A percentile compares a stretch with the other conserved stretches of the same genome.
These are phyloP conservation scores for Colletotrichum lini DNA, from an alignment of 2,329 filamentous ascomycete genomes.

Conservation along the genomic window DNA sequence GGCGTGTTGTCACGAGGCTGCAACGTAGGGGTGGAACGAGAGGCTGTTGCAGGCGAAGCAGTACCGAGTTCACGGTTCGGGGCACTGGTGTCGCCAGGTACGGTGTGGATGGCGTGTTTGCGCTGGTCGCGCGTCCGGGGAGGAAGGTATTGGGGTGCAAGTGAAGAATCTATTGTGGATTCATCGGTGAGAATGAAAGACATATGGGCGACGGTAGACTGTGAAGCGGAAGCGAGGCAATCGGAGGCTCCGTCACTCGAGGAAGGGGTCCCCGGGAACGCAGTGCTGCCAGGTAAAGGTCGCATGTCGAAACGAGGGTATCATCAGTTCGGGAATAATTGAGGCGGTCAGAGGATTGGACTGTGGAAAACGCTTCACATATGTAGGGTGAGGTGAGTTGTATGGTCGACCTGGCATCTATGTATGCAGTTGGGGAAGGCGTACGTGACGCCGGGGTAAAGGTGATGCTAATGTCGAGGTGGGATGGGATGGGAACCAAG, in stretches of 20 bases:
- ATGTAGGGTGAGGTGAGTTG: not conserved
- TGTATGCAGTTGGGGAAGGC: constrained; percentile 1
- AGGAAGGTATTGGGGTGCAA: constrained; percentile 47
- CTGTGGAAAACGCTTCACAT: not conserved
- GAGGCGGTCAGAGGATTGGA: not conserved
- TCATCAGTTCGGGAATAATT: constrained; percentile 22
- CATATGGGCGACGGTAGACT: constrained; percentile 60
- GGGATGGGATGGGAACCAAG: not conserved
- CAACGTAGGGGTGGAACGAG: constrained; percentile 45
- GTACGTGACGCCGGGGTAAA: constrained; percentile 9
- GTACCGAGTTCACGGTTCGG: constrained; percentile 24
- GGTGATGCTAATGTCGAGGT: not conserved
- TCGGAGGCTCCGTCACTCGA: constrained; percentile 30
- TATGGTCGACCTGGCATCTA: not conserved
- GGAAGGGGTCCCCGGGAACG: constrained; percentile 48
- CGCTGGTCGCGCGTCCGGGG: constrained; percentile 50
- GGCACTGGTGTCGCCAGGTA: constrained; percentile 4
- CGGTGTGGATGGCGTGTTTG: constrained; percentile 46
- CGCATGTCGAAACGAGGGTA: constrained; percentile 54
- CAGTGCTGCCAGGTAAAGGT: constrained; percentile 62
- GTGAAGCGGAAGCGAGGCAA: constrained; percentile 21
- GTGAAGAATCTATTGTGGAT: constrained; percentile 60
- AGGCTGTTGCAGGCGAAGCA: constrained; percentile 3
- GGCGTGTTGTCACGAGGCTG: constrained; percentile 17
- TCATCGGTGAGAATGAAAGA: constrained; percentile 68